Conservation (phyloP, 345 rosid species). For the Theobroma cacao region DNA sequence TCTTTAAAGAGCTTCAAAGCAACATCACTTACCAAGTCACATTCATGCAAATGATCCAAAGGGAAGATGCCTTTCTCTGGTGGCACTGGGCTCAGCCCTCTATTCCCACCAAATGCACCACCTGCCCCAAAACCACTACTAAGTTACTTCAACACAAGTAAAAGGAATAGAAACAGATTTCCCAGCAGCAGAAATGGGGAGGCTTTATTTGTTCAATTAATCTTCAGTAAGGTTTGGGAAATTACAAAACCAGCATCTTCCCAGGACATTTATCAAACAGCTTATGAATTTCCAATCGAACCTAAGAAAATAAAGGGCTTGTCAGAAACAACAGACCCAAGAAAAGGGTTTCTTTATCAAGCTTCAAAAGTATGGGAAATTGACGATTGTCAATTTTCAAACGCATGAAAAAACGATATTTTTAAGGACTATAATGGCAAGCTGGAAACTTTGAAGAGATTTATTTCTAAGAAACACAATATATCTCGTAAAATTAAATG, state of each 20-base stretch:
- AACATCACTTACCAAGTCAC: conserved; percentile 67
- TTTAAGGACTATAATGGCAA: too few species aligned
- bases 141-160: neutral
- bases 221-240: too few species aligned
- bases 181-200: neutral
- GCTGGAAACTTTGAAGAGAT: neutral
- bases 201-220: too few species aligned
- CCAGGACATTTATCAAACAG: too few species aligned
- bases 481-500: too few species aligned
- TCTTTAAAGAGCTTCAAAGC: neutral
- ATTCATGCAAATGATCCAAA: conserved; percentile 83
- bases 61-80: conserved; percentile 96
- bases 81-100: conserved; percentile 87
- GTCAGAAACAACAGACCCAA: too few species aligned
- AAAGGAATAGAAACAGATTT: neutral
- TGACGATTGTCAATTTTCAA: neutral
- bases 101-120: conserved; percentile 94
- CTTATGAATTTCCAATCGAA: too few species aligned
- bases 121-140: conserved; percentile 39
- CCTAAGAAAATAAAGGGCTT: too few species aligned
- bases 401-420: neutral
- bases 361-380: neutral
- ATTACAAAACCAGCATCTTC: too few species aligned
- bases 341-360: neutral
- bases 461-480: neutral